Conservation (phyloP, 371 early-diverging fungal genomes). For the Rhizopus sp. region DNA sequence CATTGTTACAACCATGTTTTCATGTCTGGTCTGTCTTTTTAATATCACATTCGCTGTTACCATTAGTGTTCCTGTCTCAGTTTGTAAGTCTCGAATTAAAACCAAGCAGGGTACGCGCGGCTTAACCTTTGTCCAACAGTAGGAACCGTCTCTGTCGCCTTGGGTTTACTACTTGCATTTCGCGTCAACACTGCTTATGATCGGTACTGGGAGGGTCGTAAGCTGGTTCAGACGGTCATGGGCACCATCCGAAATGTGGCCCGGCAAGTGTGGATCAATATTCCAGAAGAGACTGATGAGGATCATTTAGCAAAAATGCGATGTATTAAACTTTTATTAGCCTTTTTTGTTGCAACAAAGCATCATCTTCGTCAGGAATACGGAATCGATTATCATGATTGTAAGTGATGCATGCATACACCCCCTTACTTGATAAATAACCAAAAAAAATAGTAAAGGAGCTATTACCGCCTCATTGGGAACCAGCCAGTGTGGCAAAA, state of each 20-base stretch:
- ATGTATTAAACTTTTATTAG: conserved; percentile 72
- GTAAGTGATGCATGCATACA: conserved; percentile 18
- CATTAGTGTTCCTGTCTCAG: conserved; percentile 40
- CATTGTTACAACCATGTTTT: conserved; percentile 29
- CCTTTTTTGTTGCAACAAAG: conserved; percentile 69
- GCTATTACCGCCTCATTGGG: conserved; percentile 48
- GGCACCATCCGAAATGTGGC: conserved; percentile 63
- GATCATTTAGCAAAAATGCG: conserved; percentile 68
- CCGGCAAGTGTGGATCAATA: conserved; percentile 67
- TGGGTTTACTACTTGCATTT: conserved; percentile 77
- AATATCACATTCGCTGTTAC: conserved; percentile 24
- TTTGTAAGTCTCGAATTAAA: conserved; percentile 28
- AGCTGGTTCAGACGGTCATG: conserved; percentile 62
- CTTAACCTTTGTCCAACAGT: conserved; percentile 25
- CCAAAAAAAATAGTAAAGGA: conserved; percentile 32
- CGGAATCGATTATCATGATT: conserved; percentile 56
- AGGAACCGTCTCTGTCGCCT: conserved; percentile 62
- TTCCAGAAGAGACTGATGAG: conserved; percentile 43
- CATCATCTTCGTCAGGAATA: conserved; percentile 74
- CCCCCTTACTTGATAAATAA: not conserved
- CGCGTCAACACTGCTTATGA: conserved; percentile 82
- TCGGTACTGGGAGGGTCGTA: conserved; percentile 76
- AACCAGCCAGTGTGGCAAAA: conserved; percentile 20
- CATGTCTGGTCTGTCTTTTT: conserved; percentile 30
- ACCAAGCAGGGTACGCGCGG: not conserved